Evolutionary conservation across 2,329 filamentous ascomycete genomes (phyloP).

Genomic region (Dothidotthia symphoricarpi): DNA sequence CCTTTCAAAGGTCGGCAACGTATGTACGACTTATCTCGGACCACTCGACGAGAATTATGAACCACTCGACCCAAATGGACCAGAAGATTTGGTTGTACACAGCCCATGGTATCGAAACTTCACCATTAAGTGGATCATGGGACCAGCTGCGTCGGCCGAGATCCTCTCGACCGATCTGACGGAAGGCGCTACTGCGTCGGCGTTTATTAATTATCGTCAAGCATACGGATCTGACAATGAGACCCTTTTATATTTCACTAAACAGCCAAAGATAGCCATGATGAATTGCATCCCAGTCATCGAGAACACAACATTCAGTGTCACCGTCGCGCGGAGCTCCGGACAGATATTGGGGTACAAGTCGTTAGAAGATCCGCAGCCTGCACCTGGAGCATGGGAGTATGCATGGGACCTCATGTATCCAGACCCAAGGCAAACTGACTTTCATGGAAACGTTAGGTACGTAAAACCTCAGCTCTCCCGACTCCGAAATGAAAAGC

Average conservation of each 20-base stretch:
- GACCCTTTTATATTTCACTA: constrained; percentile 1
- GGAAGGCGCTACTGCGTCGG: not conserved
- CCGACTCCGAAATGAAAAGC: no score
- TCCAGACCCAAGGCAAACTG: not conserved
- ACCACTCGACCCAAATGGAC: not conserved
- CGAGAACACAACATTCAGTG: constrained; percentile 8
- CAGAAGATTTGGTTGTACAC: not conserved
- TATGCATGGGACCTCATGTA: not conserved
- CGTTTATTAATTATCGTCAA: no score
- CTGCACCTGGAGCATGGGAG: not conserved
- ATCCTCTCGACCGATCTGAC: not conserved
- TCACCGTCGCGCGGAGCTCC: constrained; percentile 9
- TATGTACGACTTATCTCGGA: no score
- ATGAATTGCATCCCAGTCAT: constrained; percentile 15
- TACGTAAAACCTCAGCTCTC: no score
- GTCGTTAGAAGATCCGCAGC: constrained; percentile 4
- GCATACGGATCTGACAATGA: not conserved
- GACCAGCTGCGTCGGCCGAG: not conserved
- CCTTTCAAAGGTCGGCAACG: no score
- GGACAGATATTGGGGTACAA: constrained; percentile 8
- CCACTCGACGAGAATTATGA: no score
- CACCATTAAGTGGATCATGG: constrained; percentile 6
- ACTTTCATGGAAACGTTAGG: not conserved
- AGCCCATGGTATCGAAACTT: constrained; percentile 5
- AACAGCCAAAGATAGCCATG: constrained; percentile 10